Evolutionary conservation across 352 stramenopile species (phyloP).

Genomic region (Globisporangium nagaii): DNA sequence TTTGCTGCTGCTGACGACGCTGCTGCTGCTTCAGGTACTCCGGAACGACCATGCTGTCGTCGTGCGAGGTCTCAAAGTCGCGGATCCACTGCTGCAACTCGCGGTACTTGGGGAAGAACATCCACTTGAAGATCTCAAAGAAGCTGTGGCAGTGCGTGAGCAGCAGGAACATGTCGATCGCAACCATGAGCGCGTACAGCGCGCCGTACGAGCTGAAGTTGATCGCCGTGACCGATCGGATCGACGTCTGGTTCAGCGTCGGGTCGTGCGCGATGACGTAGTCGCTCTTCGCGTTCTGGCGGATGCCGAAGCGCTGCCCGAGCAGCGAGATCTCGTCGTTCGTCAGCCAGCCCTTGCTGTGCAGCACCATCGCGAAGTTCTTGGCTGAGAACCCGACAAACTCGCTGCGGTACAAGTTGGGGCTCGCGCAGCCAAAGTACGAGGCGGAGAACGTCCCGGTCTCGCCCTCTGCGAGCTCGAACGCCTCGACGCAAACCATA

Average conservation of each 20-base stretch:
- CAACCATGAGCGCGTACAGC: constrained; percentile 20
- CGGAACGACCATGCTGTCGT: background rate
- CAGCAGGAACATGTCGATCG: constrained; percentile 15
- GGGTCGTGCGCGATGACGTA: constrained; percentile 10
- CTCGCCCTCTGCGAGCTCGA: constrained; percentile 6
- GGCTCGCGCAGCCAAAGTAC: constrained; percentile 19
- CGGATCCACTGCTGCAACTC: constrained; percentile 19
- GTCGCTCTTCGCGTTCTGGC: constrained; percentile 16
- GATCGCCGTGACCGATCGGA: constrained; percentile 3
- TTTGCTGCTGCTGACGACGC: background rate
- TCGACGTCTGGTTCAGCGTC: background rate
- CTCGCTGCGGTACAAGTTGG: constrained; percentile 10
- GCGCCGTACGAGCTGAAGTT: constrained; percentile 16
- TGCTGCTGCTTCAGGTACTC: background rate
- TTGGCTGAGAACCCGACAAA: constrained; percentile 12
- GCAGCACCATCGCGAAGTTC: constrained; percentile 5
- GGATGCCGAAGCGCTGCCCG: constrained; percentile 13
- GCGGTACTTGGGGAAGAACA: constrained; percentile 13
- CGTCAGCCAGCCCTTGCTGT: constrained; percentile 12
- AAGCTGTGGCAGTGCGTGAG: constrained; percentile 17
- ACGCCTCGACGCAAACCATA: constrained; percentile 15
- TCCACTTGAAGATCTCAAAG: constrained; percentile 22
- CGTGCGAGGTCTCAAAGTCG: constrained; percentile 12
- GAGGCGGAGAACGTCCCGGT: constrained; percentile 9
- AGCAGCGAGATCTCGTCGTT: constrained; percentile 15